Percentiles rank a stretch among this genome's conserved stretches.
phyloP scores from a whole-genome alignment of 257 asterid genomes.

The Plantago ovata region DNA sequence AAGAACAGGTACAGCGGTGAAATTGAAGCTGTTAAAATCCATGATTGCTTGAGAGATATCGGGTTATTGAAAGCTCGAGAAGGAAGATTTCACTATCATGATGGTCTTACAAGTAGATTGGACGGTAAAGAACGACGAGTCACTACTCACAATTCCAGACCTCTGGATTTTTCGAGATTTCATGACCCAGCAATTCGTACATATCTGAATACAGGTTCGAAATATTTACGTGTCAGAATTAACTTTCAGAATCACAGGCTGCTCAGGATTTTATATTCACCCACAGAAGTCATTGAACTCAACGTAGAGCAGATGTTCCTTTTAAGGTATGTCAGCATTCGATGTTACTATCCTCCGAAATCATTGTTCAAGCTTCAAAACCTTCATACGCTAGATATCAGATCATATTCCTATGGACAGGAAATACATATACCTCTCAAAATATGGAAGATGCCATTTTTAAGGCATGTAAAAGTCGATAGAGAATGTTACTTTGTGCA shows the following conservation, averaged over 20 bases:
- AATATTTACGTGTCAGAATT: too few species aligned
- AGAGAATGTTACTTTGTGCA: neutral
- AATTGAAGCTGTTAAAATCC: conserved; percentile 16
- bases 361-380: neutral
- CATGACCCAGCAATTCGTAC: too few species aligned
- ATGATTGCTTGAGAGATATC: conserved; percentile 18
- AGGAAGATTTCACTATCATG: neutral
- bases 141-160: too few species aligned
- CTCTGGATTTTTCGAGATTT: too few species aligned
- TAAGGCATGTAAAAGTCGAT: neutral
- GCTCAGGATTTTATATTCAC: too few species aligned
- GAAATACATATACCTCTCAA: neutral
- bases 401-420: neutral
- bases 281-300: too few species aligned
- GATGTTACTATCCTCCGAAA: too few species aligned
- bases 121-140: too few species aligned
- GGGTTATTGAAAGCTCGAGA: neutral
- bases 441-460: neutral
- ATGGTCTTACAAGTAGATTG: neutral
- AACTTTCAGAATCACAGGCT: too few species aligned
- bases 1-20: neutral
- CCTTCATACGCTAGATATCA: neutral
- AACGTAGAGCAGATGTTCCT: neutral
- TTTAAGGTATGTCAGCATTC: neutral
- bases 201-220: too few species aligned